phyloP scores from a whole-genome alignment of 768 basidiomycete species.

The Sporobolomyces pararoseus region DNA sequence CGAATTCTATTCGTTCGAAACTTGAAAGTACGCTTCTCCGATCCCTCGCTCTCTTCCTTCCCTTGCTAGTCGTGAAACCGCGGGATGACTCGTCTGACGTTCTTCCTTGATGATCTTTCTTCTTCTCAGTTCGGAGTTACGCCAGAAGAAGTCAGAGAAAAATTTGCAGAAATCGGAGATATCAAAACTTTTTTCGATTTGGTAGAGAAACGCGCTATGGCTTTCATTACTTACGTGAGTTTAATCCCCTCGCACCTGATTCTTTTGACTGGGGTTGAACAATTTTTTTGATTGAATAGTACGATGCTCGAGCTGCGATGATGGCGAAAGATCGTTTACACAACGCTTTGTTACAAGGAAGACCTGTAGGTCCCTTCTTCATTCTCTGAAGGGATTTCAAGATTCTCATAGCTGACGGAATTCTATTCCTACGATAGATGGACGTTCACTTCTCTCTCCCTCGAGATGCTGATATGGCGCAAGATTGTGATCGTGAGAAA shows the following conservation, averaged over 20 bases:
- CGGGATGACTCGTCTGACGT: background rate
- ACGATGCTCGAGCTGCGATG: slow-evolving; percentile 86
- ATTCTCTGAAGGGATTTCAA: too few relatives aligned
- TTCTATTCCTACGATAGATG: slow-evolving; percentile 68
- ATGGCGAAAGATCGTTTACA: slow-evolving; percentile 85
- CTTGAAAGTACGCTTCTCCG: slow-evolving; percentile 72
- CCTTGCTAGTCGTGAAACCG: background rate
- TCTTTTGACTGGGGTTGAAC: background rate
- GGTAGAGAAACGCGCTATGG: slow-evolving; percentile 92
- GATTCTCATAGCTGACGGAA: too few relatives aligned
- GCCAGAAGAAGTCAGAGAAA: slow-evolving; percentile 66
- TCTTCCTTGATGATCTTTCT: background rate
- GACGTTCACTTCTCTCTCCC: slow-evolving; percentile 98
- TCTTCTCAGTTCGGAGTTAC: slow-evolving; percentile 40
- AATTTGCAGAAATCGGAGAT: slow-evolving; percentile 89
- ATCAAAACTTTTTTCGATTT: slow-evolving; percentile 97
- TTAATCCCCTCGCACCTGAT: background rate
- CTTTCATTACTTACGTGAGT: slow-evolving; percentile 97
- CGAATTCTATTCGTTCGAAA: slow-evolving; percentile 95
- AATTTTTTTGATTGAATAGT: slow-evolving; percentile 55
- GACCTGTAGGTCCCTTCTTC: slow-evolving; percentile 64
- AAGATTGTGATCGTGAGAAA: slow-evolving; percentile 65
- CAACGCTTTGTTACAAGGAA: slow-evolving; percentile 76
- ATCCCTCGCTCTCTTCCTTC: background rate
- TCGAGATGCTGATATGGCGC: slow-evolving; percentile 70